Base-by-base conservation (phyloP, 805 yeast species). In the Ogataea siamensis region DNA sequence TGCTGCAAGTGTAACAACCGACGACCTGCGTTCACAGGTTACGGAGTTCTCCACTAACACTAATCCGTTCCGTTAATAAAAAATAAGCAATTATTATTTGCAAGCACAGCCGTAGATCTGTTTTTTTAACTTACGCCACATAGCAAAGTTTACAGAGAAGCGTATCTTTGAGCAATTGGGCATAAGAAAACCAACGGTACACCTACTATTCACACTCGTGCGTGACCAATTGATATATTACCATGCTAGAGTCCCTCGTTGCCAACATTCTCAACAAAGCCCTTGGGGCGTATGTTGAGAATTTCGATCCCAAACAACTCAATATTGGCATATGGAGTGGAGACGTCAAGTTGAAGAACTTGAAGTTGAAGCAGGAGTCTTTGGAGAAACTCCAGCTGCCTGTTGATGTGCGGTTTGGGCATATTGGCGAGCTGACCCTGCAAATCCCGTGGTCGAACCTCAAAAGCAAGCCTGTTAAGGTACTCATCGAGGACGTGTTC, bases 301-400 rank as follows among this genome's bases (percentile, higher is more conserved):
- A 94, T 63, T 93, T 93, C 61, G 99, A 93, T 64, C 88, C 98
- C 12, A 86, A 85, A 50, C 96, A 93, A 56, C 67, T 93, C 54
- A 89, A 93, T 52, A 89, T 93, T 39, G 99, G 98, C 5, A 88
- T 93, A 22, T 89, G 98, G 96, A 78, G 88, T 53, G 99, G 99
- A 24, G 98, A 93, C 67, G 98, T 89, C 20, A 86, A 86, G 57
- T 68, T 93, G 38, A 73, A 72, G 45, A 80, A 89, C 57, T 72
- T 94, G 45, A 74, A 81, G 40, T 68, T 93, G 42, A 87, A 86
- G 63, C 83, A 84, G 45, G 97, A 89, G 66, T 87, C 96, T 3
- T 68, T 93, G 32, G 99, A 94, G 61, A 75, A 83, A 50, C 73
- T 93, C 47, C 78, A 84, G 45, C 64, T 94, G 25, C 99, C 99